Percentiles rank a stretch among this genome's conserved stretches.
phyloP scores from a whole-genome alignment of 257 asterid species.

The Lavandula angustifolia region DNA sequence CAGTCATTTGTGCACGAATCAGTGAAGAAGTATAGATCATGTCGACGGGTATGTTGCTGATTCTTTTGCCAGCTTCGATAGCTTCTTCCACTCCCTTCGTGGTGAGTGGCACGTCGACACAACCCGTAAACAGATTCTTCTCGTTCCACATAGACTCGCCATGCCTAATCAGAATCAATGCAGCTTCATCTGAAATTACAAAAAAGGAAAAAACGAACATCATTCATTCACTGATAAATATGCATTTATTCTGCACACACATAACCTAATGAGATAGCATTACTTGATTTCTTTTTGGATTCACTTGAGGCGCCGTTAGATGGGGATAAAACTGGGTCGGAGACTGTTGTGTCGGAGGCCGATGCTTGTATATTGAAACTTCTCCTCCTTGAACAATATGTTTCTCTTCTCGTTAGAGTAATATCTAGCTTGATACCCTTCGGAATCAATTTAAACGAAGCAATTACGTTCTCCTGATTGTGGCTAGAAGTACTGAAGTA shows the following conservation, averaged over 20 bases:
- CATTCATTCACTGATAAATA: not conserved
- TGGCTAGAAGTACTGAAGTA: conserved; percentile 40
- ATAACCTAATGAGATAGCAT: conserved; percentile 13
- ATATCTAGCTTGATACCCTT: conserved; percentile 55
- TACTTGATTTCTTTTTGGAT: conserved; percentile 79
- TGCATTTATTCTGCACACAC: not conserved
- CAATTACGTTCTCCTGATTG: conserved; percentile 50
- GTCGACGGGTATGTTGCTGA: conserved; percentile 92
- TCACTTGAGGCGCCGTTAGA: conserved; percentile 51
- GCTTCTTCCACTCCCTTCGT: conserved; percentile 96
- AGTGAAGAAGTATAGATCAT: conserved; percentile 84
- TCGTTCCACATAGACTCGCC: conserved; percentile 99
- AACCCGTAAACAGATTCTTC: conserved; percentile 95
- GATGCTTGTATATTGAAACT: conserved; percentile 55
- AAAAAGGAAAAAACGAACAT: not conserved
- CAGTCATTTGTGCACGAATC: conserved; percentile 99
- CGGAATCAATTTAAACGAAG: conserved; percentile 54
- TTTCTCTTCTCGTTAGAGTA: conserved; percentile 39
- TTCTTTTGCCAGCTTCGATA: conserved; percentile 91
- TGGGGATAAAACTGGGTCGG: conserved; percentile 55
- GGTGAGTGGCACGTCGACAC: conserved; percentile 95
- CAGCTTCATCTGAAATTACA: conserved; percentile 69
- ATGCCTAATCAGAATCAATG: conserved; percentile 87
- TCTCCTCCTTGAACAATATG: conserved; percentile 47
- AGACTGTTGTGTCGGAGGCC: conserved; percentile 50